Conservation (phyloP, 1,284 basidiomycete genomes). For the Microbotryomycetes sp. region DNA sequence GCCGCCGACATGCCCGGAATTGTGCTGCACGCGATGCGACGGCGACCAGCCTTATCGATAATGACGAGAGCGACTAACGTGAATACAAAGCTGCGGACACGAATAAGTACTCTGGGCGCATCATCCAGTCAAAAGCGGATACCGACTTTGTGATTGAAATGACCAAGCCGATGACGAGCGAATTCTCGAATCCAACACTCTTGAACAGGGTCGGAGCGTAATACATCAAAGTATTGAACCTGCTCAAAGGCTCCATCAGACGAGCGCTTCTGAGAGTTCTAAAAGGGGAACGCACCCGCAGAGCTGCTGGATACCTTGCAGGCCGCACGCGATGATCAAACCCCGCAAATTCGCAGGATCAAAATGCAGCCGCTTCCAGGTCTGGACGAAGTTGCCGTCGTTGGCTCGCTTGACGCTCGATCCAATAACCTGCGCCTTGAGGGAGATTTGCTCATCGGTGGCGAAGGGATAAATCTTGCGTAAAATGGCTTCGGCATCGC, state of each 20-base stretch:
- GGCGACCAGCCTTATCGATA: constrained; percentile 69
- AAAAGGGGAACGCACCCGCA: constrained; percentile 59
- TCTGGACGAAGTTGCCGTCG: constrained; percentile 46
- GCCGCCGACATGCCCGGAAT: constrained; percentile 70
- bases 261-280: not conserved
- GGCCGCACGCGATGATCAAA: constrained; percentile 62
- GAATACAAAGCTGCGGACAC: constrained; percentile 53
- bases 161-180: constrained; percentile 69
- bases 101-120: not conserved
- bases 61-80: constrained; percentile 65
- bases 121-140: too few species aligned
- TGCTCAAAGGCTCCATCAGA: not conserved
- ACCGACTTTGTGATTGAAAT: constrained; percentile 60
- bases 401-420: constrained; percentile 57
- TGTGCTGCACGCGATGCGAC: constrained; percentile 67
- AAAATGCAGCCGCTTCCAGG: constrained; percentile 27
- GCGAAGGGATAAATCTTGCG: constrained; percentile 61
- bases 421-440: constrained; percentile 56
- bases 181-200: constrained; percentile 69
- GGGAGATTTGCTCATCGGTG: constrained; percentile 55
- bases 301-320: constrained; percentile 74
- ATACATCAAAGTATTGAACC: constrained; percentile 48
- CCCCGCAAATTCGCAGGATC: constrained; percentile 24
- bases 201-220: constrained; percentile 61
- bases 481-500: constrained; percentile 51